These are phyloP conservation scores for Suillus discolor DNA, from an alignment of 768 basidiomycete genomes.

Conservation along the genomic window DNA sequence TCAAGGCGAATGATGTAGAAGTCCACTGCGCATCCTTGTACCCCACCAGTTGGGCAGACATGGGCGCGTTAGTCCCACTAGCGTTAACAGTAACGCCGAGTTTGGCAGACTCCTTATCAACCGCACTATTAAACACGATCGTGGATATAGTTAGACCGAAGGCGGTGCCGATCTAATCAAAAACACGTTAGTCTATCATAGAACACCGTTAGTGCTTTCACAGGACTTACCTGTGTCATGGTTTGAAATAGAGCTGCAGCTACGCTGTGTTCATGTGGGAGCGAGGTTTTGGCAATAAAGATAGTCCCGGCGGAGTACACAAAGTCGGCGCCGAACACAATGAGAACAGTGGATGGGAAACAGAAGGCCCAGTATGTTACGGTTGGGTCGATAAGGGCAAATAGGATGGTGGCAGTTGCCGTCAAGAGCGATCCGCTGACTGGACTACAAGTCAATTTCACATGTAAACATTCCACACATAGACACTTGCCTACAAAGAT, in stretches of 20 bases:
- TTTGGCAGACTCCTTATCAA: constrained; percentile 32
- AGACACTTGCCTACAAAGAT: constrained; percentile 53
- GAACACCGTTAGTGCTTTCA: background rate
- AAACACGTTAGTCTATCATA: background rate
- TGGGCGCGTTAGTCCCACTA: constrained; percentile 32
- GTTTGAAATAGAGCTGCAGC: constrained; percentile 80
- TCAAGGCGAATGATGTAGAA: constrained; percentile 58
- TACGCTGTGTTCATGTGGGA: constrained; percentile 73
- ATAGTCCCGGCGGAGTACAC: constrained; percentile 73
- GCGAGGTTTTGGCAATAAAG: constrained; percentile 68
- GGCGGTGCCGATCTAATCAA: constrained; percentile 59
- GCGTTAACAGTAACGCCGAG: constrained; percentile 35
- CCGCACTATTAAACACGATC: constrained; percentile 66
- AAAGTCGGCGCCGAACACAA: constrained; percentile 79
- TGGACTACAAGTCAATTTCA: constrained; percentile 20
- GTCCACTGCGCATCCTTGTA: constrained; percentile 72
- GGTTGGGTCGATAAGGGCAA: constrained; percentile 63
- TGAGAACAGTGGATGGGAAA: constrained; percentile 65
- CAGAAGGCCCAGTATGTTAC: constrained; percentile 74
- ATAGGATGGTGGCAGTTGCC: constrained; percentile 57
- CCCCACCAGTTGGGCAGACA: constrained; percentile 44
- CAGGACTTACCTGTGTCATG: constrained; percentile 60
- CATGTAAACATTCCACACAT: background rate
- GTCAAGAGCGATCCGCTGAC: constrained; percentile 62
- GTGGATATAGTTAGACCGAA: constrained; percentile 74